phyloP scores from a whole-genome alignment of 352 stramenopile genomes.

The Phytophthora sp. region DNA sequence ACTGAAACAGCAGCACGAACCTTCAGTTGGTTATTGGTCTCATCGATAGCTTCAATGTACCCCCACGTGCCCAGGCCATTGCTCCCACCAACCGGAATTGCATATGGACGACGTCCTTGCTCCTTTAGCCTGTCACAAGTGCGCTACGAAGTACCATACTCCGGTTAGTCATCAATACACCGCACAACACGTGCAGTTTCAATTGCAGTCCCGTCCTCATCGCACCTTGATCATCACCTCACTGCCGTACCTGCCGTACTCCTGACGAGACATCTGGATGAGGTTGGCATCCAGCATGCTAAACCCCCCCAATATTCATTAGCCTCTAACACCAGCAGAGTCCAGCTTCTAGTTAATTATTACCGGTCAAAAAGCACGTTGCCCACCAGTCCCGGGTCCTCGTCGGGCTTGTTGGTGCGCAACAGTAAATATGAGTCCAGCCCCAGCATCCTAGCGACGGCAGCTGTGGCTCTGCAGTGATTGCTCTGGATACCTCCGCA shows the following conservation, averaged over 20 bases:
- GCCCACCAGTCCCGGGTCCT: constrained; percentile 71
- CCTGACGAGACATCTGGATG: constrained; percentile 82
- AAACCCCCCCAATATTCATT: neutral
- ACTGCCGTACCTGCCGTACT: constrained; percentile 81
- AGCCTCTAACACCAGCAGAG: neutral
- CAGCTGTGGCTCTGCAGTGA: constrained; percentile 91
- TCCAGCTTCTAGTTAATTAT: neutral
- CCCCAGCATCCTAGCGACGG: constrained; percentile 88
- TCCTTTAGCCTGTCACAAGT: constrained; percentile 70
- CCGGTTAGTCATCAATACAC: neutral
- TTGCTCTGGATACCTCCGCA: constrained; percentile 95
- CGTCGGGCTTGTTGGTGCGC: constrained; percentile 75
- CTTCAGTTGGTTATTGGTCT: constrained; percentile 83
- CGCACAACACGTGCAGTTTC: neutral
- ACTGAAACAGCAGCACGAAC: constrained; percentile 27
- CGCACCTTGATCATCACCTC: constrained; percentile 82
- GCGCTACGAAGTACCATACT: constrained; percentile 20
- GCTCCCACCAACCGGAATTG: constrained; percentile 88
- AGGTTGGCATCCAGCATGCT: constrained; percentile 78
- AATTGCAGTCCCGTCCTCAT: neutral
- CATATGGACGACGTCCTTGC: constrained; percentile 73
- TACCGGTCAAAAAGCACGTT: constrained; percentile 84
- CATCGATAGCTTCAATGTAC: constrained; percentile 92
- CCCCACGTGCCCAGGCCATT: constrained; percentile 94
- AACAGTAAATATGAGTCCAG: constrained; percentile 93